Percentiles rank a stretch among this genome's conserved stretches.
phyloP scores from a whole-genome alignment of 2,329 filamentous ascomycete species.

The Xylariales sp. region DNA sequence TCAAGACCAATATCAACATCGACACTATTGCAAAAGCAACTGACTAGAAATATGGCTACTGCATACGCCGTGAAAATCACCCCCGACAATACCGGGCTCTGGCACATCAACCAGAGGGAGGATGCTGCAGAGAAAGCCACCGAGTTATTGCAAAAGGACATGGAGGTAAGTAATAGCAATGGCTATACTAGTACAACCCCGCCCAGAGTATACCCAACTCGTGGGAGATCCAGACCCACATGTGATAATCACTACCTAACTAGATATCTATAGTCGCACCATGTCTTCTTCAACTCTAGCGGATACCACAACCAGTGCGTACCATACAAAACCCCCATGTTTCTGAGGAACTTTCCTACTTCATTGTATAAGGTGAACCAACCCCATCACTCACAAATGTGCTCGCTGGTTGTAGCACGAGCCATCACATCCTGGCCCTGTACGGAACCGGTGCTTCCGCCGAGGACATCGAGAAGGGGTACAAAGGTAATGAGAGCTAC shows the following conservation, averaged over 20 bases:
- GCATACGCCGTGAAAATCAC: conserved; percentile 43
- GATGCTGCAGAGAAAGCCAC: conserved; percentile 60
- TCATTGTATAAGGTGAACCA: too few species aligned
- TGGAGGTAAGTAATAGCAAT: conserved; percentile 47
- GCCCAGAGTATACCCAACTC: too few species aligned
- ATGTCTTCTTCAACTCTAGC: conserved; percentile 73
- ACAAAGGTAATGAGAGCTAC: conserved; percentile 60
- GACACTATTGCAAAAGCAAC: neutral
- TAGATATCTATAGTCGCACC: conserved; percentile 42
- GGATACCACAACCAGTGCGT: conserved; percentile 79
- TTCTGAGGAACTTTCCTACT: too few species aligned
- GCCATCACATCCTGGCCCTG: conserved; percentile 70
- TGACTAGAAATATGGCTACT: conserved; percentile 35
- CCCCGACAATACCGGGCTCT: conserved; percentile 45
- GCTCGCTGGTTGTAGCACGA: conserved; percentile 40
- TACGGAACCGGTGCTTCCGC: conserved; percentile 69
- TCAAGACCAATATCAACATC: neutral
- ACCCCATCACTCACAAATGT: neutral
- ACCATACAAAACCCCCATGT: neutral
- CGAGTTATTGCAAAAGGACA: conserved; percentile 70
- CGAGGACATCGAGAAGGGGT: conserved; percentile 57
- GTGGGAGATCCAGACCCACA: too few species aligned
- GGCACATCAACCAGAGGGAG: conserved; percentile 41
- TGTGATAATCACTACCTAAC: conserved; percentile 1
- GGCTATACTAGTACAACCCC: neutral